phyloP scores from a whole-genome alignment of 2,329 filamentous ascomycete species.

The Lachnellula occidentalis region DNA sequence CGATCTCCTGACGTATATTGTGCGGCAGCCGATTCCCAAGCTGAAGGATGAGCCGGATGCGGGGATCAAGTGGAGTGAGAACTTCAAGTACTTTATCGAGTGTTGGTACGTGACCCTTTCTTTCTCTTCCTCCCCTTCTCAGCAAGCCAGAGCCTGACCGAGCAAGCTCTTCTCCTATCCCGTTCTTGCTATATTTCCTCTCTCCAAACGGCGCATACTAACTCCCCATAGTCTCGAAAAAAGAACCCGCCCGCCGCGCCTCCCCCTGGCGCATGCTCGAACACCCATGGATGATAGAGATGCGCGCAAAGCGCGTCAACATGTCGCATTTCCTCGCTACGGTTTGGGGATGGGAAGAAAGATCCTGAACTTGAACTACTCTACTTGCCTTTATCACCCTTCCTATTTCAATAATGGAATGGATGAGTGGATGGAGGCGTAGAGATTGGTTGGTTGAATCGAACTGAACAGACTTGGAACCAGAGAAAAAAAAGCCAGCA shows the following conservation, averaged over 20 bases:
- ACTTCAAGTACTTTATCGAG: conserved; percentile 99
- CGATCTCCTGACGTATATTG: conserved; percentile 94
- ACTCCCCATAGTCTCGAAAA: conserved; percentile 66
- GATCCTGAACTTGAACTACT: neutral
- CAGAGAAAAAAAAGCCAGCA: no score
- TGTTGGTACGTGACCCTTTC: conserved; percentile 72
- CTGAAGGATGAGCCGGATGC: conserved; percentile 90
- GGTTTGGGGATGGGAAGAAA: conserved; percentile 87
- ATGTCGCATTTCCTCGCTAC: conserved; percentile 91
- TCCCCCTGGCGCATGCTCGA: conserved; percentile 99
- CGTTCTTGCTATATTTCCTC: no score
- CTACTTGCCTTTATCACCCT: neutral
- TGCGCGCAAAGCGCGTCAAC: conserved; percentile 93
- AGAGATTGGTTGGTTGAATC: no score
- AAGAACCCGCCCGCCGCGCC: conserved; percentile 78
- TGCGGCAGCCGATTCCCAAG: conserved; percentile 89
- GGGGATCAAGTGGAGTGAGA: conserved; percentile 90
- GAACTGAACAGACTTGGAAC: no score
- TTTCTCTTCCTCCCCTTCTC: conserved; percentile 2
- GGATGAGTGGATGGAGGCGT: no score
- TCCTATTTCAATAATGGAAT: neutral
- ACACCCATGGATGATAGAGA: conserved; percentile 97
- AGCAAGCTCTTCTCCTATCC: neutral
- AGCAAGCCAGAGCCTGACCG: neutral
- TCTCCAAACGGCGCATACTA: neutral